phyloP scores from a whole-genome alignment of 1,139 yeast genomes.

The Geotrichum reessii region DNA sequence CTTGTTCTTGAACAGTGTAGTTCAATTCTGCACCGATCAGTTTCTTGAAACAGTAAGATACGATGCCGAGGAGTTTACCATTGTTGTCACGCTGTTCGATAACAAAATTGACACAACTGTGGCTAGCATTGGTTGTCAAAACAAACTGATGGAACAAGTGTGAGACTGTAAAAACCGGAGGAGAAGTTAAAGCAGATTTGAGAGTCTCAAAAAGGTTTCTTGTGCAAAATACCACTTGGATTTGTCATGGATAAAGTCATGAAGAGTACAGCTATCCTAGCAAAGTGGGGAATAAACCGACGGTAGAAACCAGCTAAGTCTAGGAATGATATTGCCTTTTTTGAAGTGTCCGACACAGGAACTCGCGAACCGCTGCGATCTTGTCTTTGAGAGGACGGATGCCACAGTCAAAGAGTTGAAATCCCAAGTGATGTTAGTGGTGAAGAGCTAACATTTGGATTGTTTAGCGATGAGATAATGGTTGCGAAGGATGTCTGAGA shows the following conservation, averaged over 20 bases:
- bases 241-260: not conserved
- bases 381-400: too few species aligned
- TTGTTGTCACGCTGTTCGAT: not conserved
- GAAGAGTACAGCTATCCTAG: not conserved
- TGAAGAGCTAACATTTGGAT: not conserved
- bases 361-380: not conserved
- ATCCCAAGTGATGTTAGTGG: not conserved
- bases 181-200: not conserved
- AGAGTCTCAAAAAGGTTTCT: not conserved
- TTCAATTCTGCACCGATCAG: not conserved
- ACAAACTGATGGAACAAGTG: not conserved
- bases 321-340: not conserved
- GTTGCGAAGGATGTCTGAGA: not conserved
- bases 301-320: not conserved
- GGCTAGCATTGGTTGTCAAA: not conserved
- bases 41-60: not conserved
- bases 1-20: not conserved
- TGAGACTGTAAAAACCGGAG: not conserved
- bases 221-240: not conserved
- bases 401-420: too few species aligned
- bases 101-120: not conserved
- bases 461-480: not conserved
- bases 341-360: not conserved
- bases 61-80: not conserved
- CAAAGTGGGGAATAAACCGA: not conserved